Percentiles rank a stretch among this genome's conserved stretches.
Conservation (phyloP, 2,329 filamentous ascomycete genomes). For the Stagonosporopsis chrysanthemi region DNA sequence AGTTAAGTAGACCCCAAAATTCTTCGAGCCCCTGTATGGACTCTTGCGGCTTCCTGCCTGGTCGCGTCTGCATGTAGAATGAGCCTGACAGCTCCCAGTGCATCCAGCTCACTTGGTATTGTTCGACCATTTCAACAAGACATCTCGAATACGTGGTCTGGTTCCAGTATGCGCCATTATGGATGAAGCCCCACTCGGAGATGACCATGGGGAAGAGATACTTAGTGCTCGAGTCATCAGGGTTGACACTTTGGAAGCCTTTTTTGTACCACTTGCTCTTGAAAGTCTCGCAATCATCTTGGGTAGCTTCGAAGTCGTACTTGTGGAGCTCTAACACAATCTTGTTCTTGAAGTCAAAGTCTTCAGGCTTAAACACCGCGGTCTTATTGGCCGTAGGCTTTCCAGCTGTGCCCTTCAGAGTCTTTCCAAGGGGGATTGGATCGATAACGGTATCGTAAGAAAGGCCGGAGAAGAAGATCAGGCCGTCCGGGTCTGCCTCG, state of each 20-base stretch:
- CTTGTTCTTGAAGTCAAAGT: slow-evolving; percentile 40
- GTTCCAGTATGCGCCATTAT: slow-evolving; percentile 43
- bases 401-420: slow-evolving; percentile 38
- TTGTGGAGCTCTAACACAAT: slow-evolving; percentile 47
- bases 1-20: slow-evolving; percentile 42
- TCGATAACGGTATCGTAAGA: slow-evolving; percentile 45
- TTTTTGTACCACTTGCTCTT: slow-evolving; percentile 46
- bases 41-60: slow-evolving; percentile 29
- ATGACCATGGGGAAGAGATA: slow-evolving; percentile 44
- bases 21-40: slow-evolving; percentile 42
- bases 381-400: slow-evolving; percentile 37
- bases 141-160: slow-evolving; percentile 45
- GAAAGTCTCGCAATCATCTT: slow-evolving; percentile 41
- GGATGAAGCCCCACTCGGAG: slow-evolving; percentile 45
- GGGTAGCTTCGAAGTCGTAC: slow-evolving; percentile 44
- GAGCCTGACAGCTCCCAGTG: slow-evolving; percentile 45
- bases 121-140: slow-evolving; percentile 42
- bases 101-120: slow-evolving; percentile 41
- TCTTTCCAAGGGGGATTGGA: slow-evolving; percentile 43
- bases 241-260: slow-evolving; percentile 43
- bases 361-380: slow-evolving; percentile 34
- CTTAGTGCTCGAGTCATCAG: slow-evolving; percentile 38
- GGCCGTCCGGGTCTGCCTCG: slow-evolving; percentile 32
- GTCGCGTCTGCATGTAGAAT: slow-evolving; percentile 51
- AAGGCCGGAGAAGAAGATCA: slow-evolving; percentile 46